Conservation (phyloP, 495 filamentous ascomycete genomes). For the Trichoderma orchidacearum region DNA sequence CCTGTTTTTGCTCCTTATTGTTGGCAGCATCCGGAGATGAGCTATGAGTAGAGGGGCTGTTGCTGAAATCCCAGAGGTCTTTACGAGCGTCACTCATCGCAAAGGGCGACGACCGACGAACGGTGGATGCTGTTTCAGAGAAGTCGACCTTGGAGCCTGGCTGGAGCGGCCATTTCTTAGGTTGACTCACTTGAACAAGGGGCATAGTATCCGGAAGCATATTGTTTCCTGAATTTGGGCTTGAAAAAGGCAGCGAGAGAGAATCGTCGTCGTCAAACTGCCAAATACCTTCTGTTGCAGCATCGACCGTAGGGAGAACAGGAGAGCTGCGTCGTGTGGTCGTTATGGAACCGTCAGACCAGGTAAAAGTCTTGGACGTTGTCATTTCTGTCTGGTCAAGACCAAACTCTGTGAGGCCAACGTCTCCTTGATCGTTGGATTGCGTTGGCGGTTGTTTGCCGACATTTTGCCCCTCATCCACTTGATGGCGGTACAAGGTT, state of each 20-base stretch:
- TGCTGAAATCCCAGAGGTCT: not conserved
- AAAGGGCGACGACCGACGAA: not conserved
- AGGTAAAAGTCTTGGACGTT: too few relatives aligned
- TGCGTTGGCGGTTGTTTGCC: too few relatives aligned
- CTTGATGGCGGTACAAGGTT: too few relatives aligned
- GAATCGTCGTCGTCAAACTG: not conserved
- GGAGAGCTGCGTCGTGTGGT: not conserved
- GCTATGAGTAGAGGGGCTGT: not conserved
- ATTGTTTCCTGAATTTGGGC: not conserved
- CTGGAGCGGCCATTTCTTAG: not conserved
- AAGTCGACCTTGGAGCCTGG: not conserved
- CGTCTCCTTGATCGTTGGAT: too few relatives aligned
- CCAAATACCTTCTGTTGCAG: not conserved
- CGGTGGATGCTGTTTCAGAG: conserved; percentile 1
- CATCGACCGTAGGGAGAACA: not conserved
- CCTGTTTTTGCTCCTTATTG: not conserved
- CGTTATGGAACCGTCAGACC: not conserved
- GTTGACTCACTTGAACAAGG: not conserved
- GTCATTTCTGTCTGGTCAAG: too few relatives aligned
- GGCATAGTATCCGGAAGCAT: not conserved
- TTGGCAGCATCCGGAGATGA: not conserved
- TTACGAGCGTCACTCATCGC: not conserved
- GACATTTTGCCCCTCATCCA: too few relatives aligned
- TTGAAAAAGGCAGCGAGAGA: not conserved
- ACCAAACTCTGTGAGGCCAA: too few relatives aligned